Conservation (phyloP, 2,329 filamentous ascomycete genomes). For the Magnaporthiopsis incrustans region DNA sequence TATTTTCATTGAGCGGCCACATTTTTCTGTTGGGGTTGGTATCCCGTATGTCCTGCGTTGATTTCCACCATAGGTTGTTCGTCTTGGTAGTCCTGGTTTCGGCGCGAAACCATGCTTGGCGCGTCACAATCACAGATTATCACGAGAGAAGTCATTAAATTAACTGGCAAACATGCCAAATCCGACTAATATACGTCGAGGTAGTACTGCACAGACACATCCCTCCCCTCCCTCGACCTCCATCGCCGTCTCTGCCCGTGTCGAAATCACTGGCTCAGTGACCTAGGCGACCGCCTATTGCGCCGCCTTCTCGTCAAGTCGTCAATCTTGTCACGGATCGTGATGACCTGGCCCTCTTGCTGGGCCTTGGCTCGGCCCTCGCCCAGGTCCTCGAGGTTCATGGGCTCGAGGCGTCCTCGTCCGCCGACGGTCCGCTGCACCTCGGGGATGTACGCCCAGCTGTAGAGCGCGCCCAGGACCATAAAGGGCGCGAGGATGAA, state of each 20-base stretch:
- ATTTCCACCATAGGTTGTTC: not conserved
- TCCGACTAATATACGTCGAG: too few species aligned
- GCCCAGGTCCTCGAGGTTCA: conserved; percentile 42
- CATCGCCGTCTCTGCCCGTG: not conserved
- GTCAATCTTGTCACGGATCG: conserved; percentile 33
- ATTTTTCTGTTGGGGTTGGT: not conserved
- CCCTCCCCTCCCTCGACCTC: not conserved
- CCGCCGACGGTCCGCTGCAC: conserved; percentile 29
- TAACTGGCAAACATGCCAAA: too few species aligned
- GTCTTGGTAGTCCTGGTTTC: not conserved
- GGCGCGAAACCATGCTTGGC: too few species aligned
- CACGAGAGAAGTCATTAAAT: too few species aligned
- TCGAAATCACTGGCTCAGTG: not conserved
- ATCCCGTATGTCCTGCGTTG: not conserved
- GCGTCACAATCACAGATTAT: not conserved
- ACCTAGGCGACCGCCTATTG: not conserved
- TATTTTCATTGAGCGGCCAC: too few species aligned
- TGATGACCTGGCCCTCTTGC: conserved; percentile 35
- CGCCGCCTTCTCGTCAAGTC: conserved; percentile 27
- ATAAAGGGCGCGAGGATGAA: conserved; percentile 43
- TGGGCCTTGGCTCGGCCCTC: conserved; percentile 37
- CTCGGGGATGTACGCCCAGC: conserved; percentile 44
- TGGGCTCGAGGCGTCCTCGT: conserved; percentile 32
- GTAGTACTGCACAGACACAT: not conserved
- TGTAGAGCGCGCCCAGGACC: conserved; percentile 38